Evolutionary conservation across 1,284 basidiomycete genomes (phyloP), one percentile per base, ranked within the genome.

Genomic region (Xerocomus nothofagi): DNA sequence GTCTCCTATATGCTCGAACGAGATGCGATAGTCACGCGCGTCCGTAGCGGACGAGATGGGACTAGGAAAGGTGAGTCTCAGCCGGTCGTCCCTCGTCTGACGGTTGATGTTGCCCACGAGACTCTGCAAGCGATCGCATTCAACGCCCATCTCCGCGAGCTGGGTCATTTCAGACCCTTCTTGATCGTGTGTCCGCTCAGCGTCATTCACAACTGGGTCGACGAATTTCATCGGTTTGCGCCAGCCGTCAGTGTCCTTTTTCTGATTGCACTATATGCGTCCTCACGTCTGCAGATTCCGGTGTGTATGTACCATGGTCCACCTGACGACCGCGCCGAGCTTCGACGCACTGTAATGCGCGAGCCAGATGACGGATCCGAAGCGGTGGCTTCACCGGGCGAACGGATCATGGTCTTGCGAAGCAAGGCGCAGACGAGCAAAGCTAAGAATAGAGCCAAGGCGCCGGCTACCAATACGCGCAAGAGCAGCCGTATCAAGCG

Each of bases 91-190:
- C 8, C 15, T n/a, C 8, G 14, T 38, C 15, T 9, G 14, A 11
- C 15, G 2, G 6, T 34, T 34, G 38, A 57, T 44, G 15, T 38
- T 15, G 8, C 6, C n/a, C 12, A 26, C 12, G 58, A 95, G 88
- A 98, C 94, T 0, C 77, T 98, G 0, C 94, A 98, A 76, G 92
- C 87, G 0, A 97, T 98, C 44, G 84, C 94, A 0, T 97, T 98
- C 69, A 83, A 92, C 45, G 92, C 93, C 0, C 88, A 94, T 68
- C 78, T 98, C 0, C 86, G 92, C 29, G 84, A 90, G 54, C 79
- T 86, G 46, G 79, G 82, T 0, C 81, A 86, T 36, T 84, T 80
- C 65, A 81, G 81, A 5, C 93, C 93, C 0, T 94, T 95, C 66
- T 80, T 98, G 37, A 73, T 98, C 51, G 93, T 96, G 12, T 95